Conservation (phyloP, 495 filamentous ascomycete species). For the Podospora pseudoanserina region DNA sequence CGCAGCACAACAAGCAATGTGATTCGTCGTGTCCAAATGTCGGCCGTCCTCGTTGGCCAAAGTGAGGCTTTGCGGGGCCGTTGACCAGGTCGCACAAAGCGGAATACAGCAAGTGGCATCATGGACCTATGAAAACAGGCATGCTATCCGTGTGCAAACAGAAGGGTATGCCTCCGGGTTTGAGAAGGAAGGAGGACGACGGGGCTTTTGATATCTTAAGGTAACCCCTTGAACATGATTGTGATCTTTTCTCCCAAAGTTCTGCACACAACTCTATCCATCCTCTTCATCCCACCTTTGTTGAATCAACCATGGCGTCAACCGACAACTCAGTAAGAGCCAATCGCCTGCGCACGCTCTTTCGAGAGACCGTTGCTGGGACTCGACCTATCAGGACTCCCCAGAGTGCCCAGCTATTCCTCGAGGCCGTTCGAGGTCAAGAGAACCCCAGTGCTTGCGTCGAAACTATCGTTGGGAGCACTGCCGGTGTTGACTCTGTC, state of each 20-base stretch:
- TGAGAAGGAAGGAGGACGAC: not conserved
- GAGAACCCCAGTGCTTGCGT: conserved; percentile 48
- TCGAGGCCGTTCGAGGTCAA: conserved; percentile 57
- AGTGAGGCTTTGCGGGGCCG: conserved; percentile 2
- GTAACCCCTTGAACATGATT: not conserved
- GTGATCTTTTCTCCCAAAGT: not conserved
- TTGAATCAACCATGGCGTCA: conserved; percentile 9
- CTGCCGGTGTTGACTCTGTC: conserved; percentile 46
- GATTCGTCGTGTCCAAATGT: conserved; percentile 1
- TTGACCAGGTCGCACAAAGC: not conserved
- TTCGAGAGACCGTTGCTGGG: conserved; percentile 30
- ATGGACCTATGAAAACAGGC: not conserved
- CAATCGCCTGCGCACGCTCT: conserved; percentile 29
- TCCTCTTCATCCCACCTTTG: not conserved
- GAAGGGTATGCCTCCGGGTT: not conserved
- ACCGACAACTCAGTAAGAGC: conserved; percentile 14
- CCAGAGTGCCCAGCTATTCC: conserved; percentile 51
- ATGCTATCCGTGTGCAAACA: not conserved
- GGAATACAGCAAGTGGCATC: not conserved
- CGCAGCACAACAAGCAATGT: not conserved
- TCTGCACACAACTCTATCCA: not conserved
- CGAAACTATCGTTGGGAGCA: conserved; percentile 52
- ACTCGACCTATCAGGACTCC: conserved; percentile 21
- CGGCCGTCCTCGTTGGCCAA: not conserved
- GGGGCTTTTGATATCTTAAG: not conserved